Base-by-base conservation (phyloP, 345 rosid genomes). In the Murraya koenigii region DNA sequence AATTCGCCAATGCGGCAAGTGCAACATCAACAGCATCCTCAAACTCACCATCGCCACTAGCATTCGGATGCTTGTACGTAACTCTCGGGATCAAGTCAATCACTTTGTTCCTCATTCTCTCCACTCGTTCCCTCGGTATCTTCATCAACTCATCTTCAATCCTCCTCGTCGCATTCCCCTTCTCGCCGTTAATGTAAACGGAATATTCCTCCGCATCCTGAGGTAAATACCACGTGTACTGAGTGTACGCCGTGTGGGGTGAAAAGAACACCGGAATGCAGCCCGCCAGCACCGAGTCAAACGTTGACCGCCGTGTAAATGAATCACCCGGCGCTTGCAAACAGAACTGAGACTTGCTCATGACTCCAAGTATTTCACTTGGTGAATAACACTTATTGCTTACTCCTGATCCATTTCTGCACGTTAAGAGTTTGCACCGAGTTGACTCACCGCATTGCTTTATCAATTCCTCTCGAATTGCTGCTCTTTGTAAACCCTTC, bases 201-300 rank as follows among this genome's bases (percentile, higher is more conserved):
- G 91, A 88, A 22, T 88, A 90, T 33, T 77, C 76, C 3, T 67
- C 62, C 20, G 14, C 32, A 19, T 88, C 68, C 13, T 13, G 74
- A 0, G 91, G 90, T 26, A 90, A 70, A 80, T 77, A 90, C 91
- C 90, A 88, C 35, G 6, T 9, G 77, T 90, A 90, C 80, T 90
- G 93, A 1, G 90, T 81, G 30, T 90, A 90, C 49, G 90, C 91
- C 71, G 89, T 85, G 89, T 90, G 93, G 35, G 71, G 80, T 28
- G 91, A 88, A 69, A 90, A 85, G 71, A 90, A 88, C 82, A 90
- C 93, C 39, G 90, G 93, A 23, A 88, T 83, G 56, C 93, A 90
- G 4, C 91, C 93, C 0, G 88, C 79, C 5, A 90, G 71, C 13
- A 88, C 30, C n/a, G 91, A 65, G 79, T 90, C 93, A 71, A 90